Base-by-base conservation (phyloP, 2,329 filamentous ascomycete genomes). In the Curvularia eragrostidis region DNA sequence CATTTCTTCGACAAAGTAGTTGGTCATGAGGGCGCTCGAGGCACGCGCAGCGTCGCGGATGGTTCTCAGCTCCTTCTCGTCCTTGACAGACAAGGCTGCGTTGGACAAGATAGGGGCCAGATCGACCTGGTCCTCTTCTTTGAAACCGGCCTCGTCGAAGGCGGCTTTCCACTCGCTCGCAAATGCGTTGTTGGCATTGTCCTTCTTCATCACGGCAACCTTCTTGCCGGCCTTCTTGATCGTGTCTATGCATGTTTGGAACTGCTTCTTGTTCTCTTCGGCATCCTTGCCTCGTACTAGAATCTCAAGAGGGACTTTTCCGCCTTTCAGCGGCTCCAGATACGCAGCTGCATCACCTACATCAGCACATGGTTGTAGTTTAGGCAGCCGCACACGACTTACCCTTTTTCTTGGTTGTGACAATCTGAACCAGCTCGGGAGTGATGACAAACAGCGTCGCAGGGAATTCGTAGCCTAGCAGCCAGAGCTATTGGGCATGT, bases 361-460 rank as follows among this genome's bases (percentile, higher is more conserved):
- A 58, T 65, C 60, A 70, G 66, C 61, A 51, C n/a, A 5, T 24
- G 13, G 36, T 32, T 36, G 51, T 41, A 46, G 44, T n/a, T 19
- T 15, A 44, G 26, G 9, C 19, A 6, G 10, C 10, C 21, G 30
- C 21, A 19, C 15, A 18, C 24, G 23, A 61, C 70, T 64, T 75
- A 96, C 93, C 94, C 87, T 99, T 99, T 81, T 99, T 99, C 58
- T 91, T 89, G 5, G 95, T 99, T 6, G 95, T 99, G 65, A 99
- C 88, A 58, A 98, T 89, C 79, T 95, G 96, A 69, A 98, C 84
- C 46, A 88, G 87, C 61, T 98, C 95, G 60, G 89, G 82, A 1
- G 94, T 98, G 76, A 99, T 88, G 51, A 99, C 85, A 83, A 99
- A 92, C 63, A 99, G 83, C 0, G 95, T 99, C 38, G 94, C 93